Evolutionary conservation across 768 basidiomycete species (phyloP).

Genomic region (Xerocomus brunneocitrinus): DNA sequence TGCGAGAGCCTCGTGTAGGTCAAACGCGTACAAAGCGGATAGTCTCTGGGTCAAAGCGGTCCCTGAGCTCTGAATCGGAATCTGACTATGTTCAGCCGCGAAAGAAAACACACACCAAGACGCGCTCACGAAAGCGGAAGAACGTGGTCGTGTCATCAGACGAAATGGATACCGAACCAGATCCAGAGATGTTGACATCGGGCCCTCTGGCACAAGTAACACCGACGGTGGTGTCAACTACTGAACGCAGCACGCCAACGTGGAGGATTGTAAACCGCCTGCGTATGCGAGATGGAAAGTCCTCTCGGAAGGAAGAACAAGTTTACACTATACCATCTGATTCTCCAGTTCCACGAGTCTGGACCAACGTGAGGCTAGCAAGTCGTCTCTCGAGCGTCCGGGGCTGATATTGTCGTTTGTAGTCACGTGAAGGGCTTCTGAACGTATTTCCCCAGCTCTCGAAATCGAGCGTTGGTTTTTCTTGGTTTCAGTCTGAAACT

Average conservation of each 20-base stretch:
- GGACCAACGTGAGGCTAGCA: slow-evolving; percentile 25
- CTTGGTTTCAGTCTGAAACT: slow-evolving; percentile 26
- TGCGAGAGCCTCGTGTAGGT: background rate
- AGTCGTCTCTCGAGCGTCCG: background rate
- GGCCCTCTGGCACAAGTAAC: background rate
- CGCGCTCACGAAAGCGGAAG: background rate
- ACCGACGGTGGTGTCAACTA: background rate
- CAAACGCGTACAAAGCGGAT: background rate
- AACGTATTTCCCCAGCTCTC: slow-evolving; percentile 24
- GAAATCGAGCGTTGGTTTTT: slow-evolving; percentile 17
- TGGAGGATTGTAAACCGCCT: slow-evolving; percentile 21
- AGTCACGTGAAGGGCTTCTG: slow-evolving; percentile 22
- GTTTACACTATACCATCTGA: background rate
- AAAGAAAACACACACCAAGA: slow-evolving; percentile 9
- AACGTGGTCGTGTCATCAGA: background rate
- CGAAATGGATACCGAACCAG: background rate
- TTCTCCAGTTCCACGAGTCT: slow-evolving; percentile 19
- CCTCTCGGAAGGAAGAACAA: background rate
- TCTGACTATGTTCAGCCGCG: background rate
- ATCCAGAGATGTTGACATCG: background rate
- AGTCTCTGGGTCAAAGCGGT: slow-evolving; percentile 13
- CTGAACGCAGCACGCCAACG: background rate
- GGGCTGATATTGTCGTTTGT: slow-evolving; percentile 1
- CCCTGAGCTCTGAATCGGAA: slow-evolving; percentile 10
- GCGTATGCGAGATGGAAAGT: background rate